Evolutionary conservation across 2,329 filamentous ascomycete genomes (phyloP).

Genomic region (Exophiala sp.): DNA sequence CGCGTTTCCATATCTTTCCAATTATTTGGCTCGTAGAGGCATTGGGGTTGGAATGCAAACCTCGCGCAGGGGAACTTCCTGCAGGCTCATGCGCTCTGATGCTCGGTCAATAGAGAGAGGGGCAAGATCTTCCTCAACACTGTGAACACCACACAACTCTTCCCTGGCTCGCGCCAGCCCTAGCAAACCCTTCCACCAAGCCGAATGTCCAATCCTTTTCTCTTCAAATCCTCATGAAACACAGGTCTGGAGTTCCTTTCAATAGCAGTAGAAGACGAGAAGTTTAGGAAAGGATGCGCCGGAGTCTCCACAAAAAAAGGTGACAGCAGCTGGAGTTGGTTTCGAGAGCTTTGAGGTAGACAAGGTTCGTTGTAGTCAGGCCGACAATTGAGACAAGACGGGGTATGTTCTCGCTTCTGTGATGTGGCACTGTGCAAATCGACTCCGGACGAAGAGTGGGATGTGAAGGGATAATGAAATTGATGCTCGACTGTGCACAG

Average conservation of each 20-base stretch:
- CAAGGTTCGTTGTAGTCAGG: not conserved
- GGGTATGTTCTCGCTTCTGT: not conserved
- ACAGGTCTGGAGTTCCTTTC: not conserved
- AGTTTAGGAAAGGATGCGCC: constrained; percentile 14
- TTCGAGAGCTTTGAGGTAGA: not conserved
- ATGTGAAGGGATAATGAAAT: too few species aligned
- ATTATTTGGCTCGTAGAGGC: constrained; percentile 4
- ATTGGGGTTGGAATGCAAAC: constrained; percentile 1
- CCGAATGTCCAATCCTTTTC: constrained; percentile 1
- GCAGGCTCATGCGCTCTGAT: constrained; percentile 1
- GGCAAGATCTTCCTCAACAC: not conserved
- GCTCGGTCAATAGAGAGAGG: not conserved
- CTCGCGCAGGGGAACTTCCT: not conserved
- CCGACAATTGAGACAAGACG: not conserved
- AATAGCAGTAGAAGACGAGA: not conserved
- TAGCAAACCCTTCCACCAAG: constrained; percentile 17
- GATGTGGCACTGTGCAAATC: not conserved
- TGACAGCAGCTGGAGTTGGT: not conserved
- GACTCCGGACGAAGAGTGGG: too few species aligned
- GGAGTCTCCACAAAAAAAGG: constrained; percentile 9
- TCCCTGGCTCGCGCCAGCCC: constrained; percentile 20
- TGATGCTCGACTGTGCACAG: too few species aligned
- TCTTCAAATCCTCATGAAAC: constrained; percentile 14
- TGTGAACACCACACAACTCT: constrained; percentile 8
- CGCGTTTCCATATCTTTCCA: constrained; percentile 18